Percentiles rank a stretch among this genome's conserved stretches.
These are phyloP conservation scores for Santalum album DNA, from an alignment of 164 flowering plant species.

Conservation along the genomic window DNA sequence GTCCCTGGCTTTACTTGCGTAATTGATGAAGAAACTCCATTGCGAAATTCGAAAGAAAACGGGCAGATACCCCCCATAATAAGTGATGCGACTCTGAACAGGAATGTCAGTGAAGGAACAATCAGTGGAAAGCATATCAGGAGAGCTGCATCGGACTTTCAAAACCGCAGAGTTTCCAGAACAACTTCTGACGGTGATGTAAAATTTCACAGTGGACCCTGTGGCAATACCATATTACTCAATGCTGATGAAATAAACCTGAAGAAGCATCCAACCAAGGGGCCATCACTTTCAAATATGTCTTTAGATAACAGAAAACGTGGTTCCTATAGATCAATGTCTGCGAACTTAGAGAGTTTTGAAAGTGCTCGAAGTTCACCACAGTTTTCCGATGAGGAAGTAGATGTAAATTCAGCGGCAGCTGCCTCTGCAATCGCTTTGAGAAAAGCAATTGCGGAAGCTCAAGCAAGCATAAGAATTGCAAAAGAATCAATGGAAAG, in stretches of 20 bases:
- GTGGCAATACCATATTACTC: slow-evolving; percentile 8
- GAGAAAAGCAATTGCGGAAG: slow-evolving; percentile 49
- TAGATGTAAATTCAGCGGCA: slow-evolving; percentile 45
- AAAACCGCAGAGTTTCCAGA: slow-evolving; percentile 3
- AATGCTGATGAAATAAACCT: slow-evolving; percentile 9
- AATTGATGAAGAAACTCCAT: slow-evolving; percentile 31
- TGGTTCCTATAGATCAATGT: slow-evolving; percentile 6
- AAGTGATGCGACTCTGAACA: slow-evolving; percentile 12
- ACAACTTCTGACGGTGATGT: slow-evolving; percentile 7
- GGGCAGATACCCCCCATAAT: slow-evolving; percentile 9
- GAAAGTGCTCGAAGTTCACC: slow-evolving; percentile 13
- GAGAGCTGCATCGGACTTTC: slow-evolving; percentile 5
- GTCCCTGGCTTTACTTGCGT: slow-evolving; percentile 40
- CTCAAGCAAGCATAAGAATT: slow-evolving; percentile 41
- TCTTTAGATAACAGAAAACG: not conserved
- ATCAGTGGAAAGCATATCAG: slow-evolving; percentile 7
- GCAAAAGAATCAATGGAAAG: slow-evolving; percentile 42
- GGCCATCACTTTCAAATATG: slow-evolving; percentile 12
- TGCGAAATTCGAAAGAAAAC: slow-evolving; percentile 7
- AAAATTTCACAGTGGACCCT: slow-evolving; percentile 12
- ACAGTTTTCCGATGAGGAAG: slow-evolving; percentile 33
- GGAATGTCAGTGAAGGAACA: slow-evolving; percentile 8
- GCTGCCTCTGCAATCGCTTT: slow-evolving; percentile 51
- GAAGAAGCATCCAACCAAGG: slow-evolving; percentile 8
- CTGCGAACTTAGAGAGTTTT: slow-evolving; percentile 12